Evolutionary conservation across 2,329 filamentous ascomycete genomes (phyloP).

Genomic region (Diaporthe sp.): DNA sequence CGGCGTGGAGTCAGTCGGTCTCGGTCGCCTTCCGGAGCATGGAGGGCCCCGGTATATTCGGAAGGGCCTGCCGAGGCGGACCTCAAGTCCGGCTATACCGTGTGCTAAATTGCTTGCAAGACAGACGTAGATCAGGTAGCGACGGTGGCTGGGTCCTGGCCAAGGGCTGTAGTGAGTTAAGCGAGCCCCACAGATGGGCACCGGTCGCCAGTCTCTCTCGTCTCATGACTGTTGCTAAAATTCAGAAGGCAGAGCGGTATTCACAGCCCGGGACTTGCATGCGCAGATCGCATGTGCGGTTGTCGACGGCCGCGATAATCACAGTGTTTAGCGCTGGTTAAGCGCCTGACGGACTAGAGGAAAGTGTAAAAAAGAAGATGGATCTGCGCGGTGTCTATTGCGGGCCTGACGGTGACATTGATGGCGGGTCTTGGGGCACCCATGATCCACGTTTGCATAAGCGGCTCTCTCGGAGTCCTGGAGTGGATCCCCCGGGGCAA

Average conservation of each 20-base stretch:
- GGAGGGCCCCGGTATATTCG: background rate
- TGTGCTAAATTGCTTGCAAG: background rate
- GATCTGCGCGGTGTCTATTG: background rate
- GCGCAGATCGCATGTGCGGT: background rate
- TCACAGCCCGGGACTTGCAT: background rate
- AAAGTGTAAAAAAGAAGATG: conserved; percentile 31
- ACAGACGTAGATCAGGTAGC: conserved; percentile 11
- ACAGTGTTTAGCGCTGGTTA: conserved; percentile 2
- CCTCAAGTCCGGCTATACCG: background rate
- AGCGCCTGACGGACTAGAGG: background rate
- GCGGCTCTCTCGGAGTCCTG: conserved; percentile 21
- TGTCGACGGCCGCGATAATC: background rate
- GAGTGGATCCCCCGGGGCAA: conserved; percentile 16
- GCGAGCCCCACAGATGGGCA: conserved; percentile 1
- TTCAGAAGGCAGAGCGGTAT: background rate
- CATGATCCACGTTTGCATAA: conserved; percentile 11
- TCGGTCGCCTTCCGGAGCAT: background rate
- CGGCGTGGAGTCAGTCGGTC: background rate
- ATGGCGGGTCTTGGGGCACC: conserved; percentile 3
- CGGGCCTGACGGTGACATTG: conserved; percentile 13
- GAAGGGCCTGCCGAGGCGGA: background rate
- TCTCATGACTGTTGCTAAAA: background rate
- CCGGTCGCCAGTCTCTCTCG: background rate
- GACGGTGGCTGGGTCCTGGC: conserved; percentile 12
- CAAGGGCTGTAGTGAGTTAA: background rate